Base-by-base conservation (phyloP, 306 rosid genomes). In the Morella rubra region DNA sequence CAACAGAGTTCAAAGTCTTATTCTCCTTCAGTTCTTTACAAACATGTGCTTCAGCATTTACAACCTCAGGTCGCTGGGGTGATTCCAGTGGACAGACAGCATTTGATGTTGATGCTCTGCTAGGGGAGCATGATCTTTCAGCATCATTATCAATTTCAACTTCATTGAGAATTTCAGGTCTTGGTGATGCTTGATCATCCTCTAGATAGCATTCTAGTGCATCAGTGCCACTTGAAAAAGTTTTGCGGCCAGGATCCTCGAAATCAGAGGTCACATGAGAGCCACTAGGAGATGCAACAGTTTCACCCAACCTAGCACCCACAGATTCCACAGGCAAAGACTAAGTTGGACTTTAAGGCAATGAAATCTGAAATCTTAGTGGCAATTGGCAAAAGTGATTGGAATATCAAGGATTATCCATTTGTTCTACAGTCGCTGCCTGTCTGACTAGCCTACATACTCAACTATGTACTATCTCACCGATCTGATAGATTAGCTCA, bases 211-310 rank as follows among this genome's bases (percentile, higher is more conserved):
- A 82, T 64, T 74, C 89, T 64, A 77, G 72, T 7, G 56, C 87
- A 77, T 15, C 47, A 22, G 71, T 69, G 49, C 65, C 81, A 84
- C 73, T 81, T 66, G 92, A 80, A 85, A 81, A 76, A 49, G 64
- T 79, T 81, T 85, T 86, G 76, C 79, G 85, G 73, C 88, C 77
- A 73, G 84, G 72, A 79, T 84, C 87, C 72, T 88, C 93, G 76
- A 85, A 74, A 73, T 84, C 96, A 67, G 87, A 85, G 81, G 89
- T 88, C 73, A 87, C 88, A 84, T 82, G 92, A 74, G 90, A 85
- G 84, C 86, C 76, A 72, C 85, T 80, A 84, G 90, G 92, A 80
- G 91, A 81, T 72, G 85, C 81, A 78, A 74, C 61, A 18, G 76
- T 76, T 80, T 84, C 96, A 72, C 81, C 89, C 69, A 76, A 59